Percentiles rank a stretch among this genome's conserved stretches.
Evolutionary conservation across 2,329 filamentous ascomycete species (phyloP).

Genomic region (Neoarthrinium moseri): DNA sequence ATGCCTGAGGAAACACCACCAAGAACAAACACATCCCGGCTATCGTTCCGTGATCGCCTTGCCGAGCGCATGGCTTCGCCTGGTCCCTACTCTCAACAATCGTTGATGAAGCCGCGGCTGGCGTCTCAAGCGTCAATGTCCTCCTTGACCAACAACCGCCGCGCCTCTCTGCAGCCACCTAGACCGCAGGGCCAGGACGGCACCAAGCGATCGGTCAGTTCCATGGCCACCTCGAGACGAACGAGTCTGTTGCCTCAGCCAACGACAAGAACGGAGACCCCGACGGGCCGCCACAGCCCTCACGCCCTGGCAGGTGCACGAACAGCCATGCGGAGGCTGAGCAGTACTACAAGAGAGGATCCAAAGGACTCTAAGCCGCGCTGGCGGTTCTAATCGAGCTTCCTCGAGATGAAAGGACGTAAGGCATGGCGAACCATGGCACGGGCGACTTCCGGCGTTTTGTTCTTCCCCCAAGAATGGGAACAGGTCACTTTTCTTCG

Average conservation of each 20-base stretch:
- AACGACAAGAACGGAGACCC: constrained; percentile 28
- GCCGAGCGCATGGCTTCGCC: constrained; percentile 50
- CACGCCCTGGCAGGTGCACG: constrained; percentile 45
- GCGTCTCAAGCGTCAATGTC: constrained; percentile 43
- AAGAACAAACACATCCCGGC: constrained; percentile 39
- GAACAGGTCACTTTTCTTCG: background rate
- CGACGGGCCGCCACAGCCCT: constrained; percentile 47
- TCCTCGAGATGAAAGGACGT: no score
- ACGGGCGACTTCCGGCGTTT: background rate
- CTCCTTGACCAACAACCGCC: constrained; percentile 40
- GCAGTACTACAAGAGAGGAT: constrained; percentile 28
- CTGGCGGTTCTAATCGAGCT: constrained; percentile 49
- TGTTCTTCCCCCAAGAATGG: no score
- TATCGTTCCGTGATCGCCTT: constrained; percentile 55
- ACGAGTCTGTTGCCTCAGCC: constrained; percentile 54
- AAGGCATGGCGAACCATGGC: background rate
- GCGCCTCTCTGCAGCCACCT: constrained; percentile 53
- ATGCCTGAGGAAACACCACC: constrained; percentile 44
- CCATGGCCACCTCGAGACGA: constrained; percentile 49
- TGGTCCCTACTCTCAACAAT: constrained; percentile 46
- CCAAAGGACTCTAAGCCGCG: constrained; percentile 44
- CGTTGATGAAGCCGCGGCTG: constrained; percentile 43
- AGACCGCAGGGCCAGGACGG: constrained; percentile 29
- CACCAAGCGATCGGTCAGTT: constrained; percentile 52
- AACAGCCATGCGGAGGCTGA: constrained; percentile 40